Conservation (phyloP, 257 asterid genomes). For the Nyctanthes arbortristis region DNA sequence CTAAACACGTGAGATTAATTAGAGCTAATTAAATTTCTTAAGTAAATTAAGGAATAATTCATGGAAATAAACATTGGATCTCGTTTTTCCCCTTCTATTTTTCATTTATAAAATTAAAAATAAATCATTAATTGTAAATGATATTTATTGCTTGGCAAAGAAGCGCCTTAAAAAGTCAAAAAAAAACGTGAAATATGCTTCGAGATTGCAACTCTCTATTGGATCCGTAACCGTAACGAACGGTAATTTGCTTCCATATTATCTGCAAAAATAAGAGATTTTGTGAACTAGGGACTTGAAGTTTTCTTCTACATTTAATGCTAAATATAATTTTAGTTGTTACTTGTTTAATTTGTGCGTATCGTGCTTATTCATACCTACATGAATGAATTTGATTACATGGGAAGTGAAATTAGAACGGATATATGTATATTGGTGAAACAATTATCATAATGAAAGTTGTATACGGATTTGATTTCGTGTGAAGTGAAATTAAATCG, state of each 20-base stretch:
- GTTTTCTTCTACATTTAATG: background rate
- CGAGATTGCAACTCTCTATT: conserved; percentile 1
- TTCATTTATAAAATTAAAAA: background rate
- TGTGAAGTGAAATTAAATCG: too few species aligned
- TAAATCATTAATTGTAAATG: too few species aligned
- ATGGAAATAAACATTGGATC: background rate
- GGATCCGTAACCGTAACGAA: conserved; percentile 3
- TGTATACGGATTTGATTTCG: too few species aligned
- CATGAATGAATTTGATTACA: too few species aligned
- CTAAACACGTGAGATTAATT: background rate
- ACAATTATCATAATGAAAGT: too few species aligned
- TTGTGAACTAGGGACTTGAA: too few species aligned
- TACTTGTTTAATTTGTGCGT: too few species aligned
- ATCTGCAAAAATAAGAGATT: background rate
- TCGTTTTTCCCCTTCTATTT: background rate
- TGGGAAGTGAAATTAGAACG: too few species aligned
- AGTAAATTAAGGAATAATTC: background rate
- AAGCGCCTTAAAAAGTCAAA: background rate
- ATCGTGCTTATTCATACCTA: too few species aligned
- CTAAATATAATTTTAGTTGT: too few species aligned
- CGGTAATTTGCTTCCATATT: background rate
- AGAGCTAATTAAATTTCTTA: background rate
- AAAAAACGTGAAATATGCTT: background rate
- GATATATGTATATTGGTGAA: too few species aligned
- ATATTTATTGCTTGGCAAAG: background rate